Conservation (phyloP, 2,329 filamentous ascomycete species). For the Atkinsonella hypoxylon region DNA sequence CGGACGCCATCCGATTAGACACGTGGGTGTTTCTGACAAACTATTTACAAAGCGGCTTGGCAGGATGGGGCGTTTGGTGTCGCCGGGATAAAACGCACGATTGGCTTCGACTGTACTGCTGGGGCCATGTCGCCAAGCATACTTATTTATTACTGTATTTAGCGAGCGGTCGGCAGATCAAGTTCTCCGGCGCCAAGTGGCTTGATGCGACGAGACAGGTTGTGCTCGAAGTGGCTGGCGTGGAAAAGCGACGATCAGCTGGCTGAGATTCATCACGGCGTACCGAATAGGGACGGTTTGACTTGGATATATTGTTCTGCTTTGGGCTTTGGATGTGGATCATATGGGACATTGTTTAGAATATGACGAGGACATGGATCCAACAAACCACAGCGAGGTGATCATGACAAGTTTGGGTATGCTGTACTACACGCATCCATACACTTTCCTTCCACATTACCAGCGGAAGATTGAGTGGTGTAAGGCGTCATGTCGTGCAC, state of each 20-base stretch:
- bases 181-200: constrained; percentile 50
- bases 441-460: too few species aligned
- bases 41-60: constrained; percentile 44
- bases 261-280: neutral
- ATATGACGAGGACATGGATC: too few species aligned
- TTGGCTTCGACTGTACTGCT: constrained; percentile 60
- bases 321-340: too few species aligned
- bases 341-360: too few species aligned
- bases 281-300: too few species aligned
- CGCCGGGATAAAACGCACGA: constrained; percentile 25
- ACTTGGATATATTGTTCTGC: neutral
- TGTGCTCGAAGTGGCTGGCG: constrained; percentile 24
- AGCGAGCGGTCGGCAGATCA: constrained; percentile 52
- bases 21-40: constrained; percentile 53
- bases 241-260: constrained; percentile 8
- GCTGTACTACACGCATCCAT: too few species aligned
- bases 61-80: constrained; percentile 58
- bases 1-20: constrained; percentile 29
- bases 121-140: constrained; percentile 61
- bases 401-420: too few species aligned
- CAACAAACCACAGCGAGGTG: too few species aligned
- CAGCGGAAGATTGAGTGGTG: too few species aligned
- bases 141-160: constrained; percentile 66
- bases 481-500: neutral
- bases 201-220: constrained; percentile 50